Percentiles rank a stretch among this genome's conserved stretches.
phyloP scores from a whole-genome alignment of 805 yeast genomes.

The Spathaspora sp. region DNA sequence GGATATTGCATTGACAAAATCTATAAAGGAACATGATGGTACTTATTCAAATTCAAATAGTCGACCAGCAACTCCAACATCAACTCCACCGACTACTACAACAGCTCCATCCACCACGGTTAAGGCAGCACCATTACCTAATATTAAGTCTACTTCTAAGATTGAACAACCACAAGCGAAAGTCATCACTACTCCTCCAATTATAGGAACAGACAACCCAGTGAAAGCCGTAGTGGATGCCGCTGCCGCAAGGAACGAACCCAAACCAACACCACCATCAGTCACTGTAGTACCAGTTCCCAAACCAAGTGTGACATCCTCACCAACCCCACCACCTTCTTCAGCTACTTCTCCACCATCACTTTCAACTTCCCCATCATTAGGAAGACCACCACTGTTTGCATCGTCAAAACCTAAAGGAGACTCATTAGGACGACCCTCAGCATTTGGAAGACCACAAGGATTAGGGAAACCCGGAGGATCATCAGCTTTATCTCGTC shows the following conservation, averaged over 20 bases:
- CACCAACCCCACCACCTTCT: slow-evolving; percentile 6
- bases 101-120: neutral
- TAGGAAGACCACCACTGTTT: slow-evolving; percentile 23
- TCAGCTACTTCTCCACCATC: slow-evolving; percentile 3
- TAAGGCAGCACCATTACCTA: neutral
- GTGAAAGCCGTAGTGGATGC: slow-evolving; percentile 2
- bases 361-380: slow-evolving; percentile 5
- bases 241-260: slow-evolving; percentile 1
- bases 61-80: slow-evolving; percentile 17
- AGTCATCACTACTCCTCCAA: neutral
- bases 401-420: slow-evolving; percentile 20
- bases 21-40: slow-evolving; percentile 49
- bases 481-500: slow-evolving; percentile 22
- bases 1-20: slow-evolving; percentile 78
- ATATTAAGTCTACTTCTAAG: neutral
- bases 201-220: neutral
- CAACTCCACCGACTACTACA: slow-evolving; percentile 1
- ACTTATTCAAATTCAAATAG: slow-evolving; percentile 16
- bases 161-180: slow-evolving; percentile 2
- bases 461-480: slow-evolving; percentile 27
- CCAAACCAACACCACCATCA: slow-evolving; percentile 3
- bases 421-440: slow-evolving; percentile 21
- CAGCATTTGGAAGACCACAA: slow-evolving; percentile 20
- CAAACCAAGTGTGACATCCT: neutral
- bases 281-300: neutral